phyloP scores from a whole-genome alignment of 768 basidiomycete genomes.

The Obba rivulosa region DNA sequence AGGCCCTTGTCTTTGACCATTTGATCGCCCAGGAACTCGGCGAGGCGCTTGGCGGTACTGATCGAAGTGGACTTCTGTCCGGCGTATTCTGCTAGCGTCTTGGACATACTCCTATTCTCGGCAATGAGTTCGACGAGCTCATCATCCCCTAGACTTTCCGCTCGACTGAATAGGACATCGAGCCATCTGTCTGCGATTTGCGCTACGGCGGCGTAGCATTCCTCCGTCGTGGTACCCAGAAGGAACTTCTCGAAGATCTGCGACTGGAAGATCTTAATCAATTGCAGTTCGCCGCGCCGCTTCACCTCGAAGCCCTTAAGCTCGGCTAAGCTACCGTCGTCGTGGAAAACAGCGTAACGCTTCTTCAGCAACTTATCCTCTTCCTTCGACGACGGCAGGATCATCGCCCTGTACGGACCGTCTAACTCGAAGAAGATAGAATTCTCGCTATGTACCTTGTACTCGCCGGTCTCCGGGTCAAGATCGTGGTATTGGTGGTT shows the following conservation, averaged over 20 bases:
- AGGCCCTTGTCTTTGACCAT: constrained; percentile 99
- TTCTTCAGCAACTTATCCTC: constrained; percentile 99
- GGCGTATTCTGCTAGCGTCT: constrained; percentile 92
- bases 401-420: constrained; percentile 98
- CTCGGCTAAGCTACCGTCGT: constrained; percentile 95
- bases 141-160: constrained; percentile 79
- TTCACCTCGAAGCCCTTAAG: constrained; percentile 99
- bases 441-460: constrained; percentile 87
- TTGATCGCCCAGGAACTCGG: constrained; percentile 94
- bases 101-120: constrained; percentile 97
- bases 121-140: constrained; percentile 97
- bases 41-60: constrained; percentile 89
- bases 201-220: constrained; percentile 94
- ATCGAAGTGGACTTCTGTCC: constrained; percentile 98
- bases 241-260: constrained; percentile 98
- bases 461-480: constrained; percentile 78
- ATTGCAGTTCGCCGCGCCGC: constrained; percentile 92
- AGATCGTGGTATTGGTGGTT: constrained; percentile 97
- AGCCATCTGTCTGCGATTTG: constrained; percentile 95
- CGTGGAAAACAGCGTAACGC: constrained; percentile 98
- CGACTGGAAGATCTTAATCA: constrained; percentile 99
- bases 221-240: constrained; percentile 86
- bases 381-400: constrained; percentile 97
- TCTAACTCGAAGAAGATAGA: constrained; percentile 99
- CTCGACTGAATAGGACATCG: constrained; percentile 87